These are phyloP conservation scores for Fusarium redolens DNA, from an alignment of 2,329 filamentous ascomycete species.

Conservation along the genomic window DNA sequence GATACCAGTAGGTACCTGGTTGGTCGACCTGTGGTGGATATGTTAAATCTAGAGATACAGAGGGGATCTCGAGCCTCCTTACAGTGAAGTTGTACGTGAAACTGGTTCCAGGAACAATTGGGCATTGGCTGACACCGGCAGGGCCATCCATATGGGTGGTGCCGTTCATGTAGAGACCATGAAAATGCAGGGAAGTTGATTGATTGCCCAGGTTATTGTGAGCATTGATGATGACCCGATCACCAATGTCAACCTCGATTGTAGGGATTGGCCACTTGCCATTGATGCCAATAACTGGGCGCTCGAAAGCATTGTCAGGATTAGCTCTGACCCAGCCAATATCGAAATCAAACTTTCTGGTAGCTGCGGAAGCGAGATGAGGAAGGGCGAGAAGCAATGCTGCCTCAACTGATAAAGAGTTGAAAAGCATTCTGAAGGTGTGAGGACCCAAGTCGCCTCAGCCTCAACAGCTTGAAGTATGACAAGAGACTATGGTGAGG, in stretches of 20 bases:
- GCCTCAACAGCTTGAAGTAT: conserved; percentile 11
- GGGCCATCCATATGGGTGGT: conserved; percentile 79
- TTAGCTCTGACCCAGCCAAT: conserved; percentile 78
- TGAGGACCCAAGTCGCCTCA: not conserved
- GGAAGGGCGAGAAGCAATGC: conserved; percentile 34
- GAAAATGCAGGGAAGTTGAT: conserved; percentile 74
- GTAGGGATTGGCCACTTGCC: conserved; percentile 78
- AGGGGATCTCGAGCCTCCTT: conserved; percentile 21
- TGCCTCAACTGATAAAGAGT: conserved; percentile 20
- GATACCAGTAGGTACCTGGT: conserved; percentile 84
- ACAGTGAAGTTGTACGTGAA: conserved; percentile 79
- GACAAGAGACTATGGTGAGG: not conserved
- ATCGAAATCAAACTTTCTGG: conserved; percentile 72
- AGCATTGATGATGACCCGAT: conserved; percentile 68
- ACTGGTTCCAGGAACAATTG: conserved; percentile 69
- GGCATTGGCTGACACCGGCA: conserved; percentile 72
- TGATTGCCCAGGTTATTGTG: conserved; percentile 72
- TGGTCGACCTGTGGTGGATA: conserved; percentile 62
- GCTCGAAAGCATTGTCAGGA: conserved; percentile 72
- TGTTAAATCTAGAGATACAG: not conserved
- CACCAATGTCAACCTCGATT: conserved; percentile 72
- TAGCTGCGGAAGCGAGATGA: conserved; percentile 50
- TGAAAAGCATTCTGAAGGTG: conserved; percentile 32
- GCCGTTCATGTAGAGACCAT: conserved; percentile 77
- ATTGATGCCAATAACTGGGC: conserved; percentile 81